These are phyloP conservation scores for Cephaloascus fragrans DNA, from an alignment of 805 yeast genomes.

Conservation along the genomic window DNA sequence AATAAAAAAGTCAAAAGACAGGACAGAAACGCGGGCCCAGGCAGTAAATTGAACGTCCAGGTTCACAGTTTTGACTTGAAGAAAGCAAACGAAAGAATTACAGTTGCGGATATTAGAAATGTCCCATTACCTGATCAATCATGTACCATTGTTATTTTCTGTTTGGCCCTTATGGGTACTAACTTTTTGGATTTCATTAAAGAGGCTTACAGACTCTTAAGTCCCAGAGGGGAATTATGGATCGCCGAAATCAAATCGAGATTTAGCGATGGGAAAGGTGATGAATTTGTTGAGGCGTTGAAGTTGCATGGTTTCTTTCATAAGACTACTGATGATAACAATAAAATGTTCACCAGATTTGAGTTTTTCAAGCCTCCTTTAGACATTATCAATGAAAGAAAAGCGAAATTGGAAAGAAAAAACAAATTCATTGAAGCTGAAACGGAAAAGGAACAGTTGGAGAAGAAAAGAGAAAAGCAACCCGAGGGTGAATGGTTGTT, in stretches of 20 bases:
- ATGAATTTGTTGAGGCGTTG: conserved; percentile 72
- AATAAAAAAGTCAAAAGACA: conserved; percentile 24
- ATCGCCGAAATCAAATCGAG: conserved; percentile 95
- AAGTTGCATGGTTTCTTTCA: conserved; percentile 80
- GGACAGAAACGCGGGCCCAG: conserved; percentile 13
- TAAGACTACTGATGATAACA: conserved; percentile 74
- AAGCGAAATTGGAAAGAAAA: conserved; percentile 50
- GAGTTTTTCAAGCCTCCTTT: conserved; percentile 85
- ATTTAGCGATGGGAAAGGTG: conserved; percentile 63
- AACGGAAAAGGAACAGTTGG: conserved; percentile 49
- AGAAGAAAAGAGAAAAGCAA: conserved; percentile 36
- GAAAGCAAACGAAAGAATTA: conserved; percentile 78
- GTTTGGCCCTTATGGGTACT: conserved; percentile 95
- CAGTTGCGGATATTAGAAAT: conserved; percentile 92
- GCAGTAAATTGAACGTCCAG: conserved; percentile 34
- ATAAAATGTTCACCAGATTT: conserved; percentile 91
- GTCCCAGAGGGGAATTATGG: conserved; percentile 94
- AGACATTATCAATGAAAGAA: conserved; percentile 54
- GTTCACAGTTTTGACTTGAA: conserved; percentile 90
- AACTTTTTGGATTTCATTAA: conserved; percentile 85
- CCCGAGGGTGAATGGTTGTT: conserved; percentile 85
- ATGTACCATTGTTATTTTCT: conserved; percentile 83
- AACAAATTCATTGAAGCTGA: conserved; percentile 66
- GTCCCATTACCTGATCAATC: conserved; percentile 79
- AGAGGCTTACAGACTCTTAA: conserved; percentile 80